Conservation (phyloP, 768 basidiomycete species). For the Clavaria fumosa region DNA sequence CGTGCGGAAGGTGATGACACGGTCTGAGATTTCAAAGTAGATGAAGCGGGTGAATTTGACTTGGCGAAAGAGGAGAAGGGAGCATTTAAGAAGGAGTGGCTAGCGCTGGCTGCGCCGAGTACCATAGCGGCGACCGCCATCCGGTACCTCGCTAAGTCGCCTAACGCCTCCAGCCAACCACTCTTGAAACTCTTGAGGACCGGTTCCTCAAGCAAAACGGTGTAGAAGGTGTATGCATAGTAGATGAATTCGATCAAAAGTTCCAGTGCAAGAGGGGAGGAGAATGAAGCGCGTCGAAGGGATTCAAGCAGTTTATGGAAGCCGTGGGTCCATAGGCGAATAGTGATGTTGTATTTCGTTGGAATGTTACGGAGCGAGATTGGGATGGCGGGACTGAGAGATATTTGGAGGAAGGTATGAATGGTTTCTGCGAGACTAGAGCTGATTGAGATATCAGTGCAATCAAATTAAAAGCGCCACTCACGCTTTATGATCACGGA, state of each 20-base stretch:
- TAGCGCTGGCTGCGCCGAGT: conserved; percentile 29
- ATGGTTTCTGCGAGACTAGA: conserved; percentile 77
- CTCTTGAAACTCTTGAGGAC: conserved; percentile 52
- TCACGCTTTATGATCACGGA: conserved; percentile 74
- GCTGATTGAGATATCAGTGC: conserved; percentile 6
- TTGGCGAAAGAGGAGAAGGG: conserved; percentile 33
- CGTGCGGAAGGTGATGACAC: conserved; percentile 28
- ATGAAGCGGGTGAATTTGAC: conserved; percentile 16
- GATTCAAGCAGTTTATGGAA: conserved; percentile 87
- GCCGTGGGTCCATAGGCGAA: conserved; percentile 80
- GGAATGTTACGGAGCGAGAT: conserved; percentile 82
- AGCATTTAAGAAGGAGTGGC: conserved; percentile 34
- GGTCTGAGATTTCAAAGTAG: conserved; percentile 7
- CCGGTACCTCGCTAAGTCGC: conserved; percentile 87
- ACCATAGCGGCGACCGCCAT: conserved; percentile 92
- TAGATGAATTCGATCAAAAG: conserved; percentile 91
- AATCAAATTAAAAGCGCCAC: conserved; percentile 16
- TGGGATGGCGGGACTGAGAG: conserved; percentile 76
- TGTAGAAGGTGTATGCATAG: conserved; percentile 90
- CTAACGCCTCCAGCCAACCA: conserved; percentile 92
- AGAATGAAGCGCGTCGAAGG: conserved; percentile 70
- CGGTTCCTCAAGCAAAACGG: conserved; percentile 73
- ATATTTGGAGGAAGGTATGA: conserved; percentile 75
- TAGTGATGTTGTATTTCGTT: conserved; percentile 89
- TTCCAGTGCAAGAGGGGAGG: conserved; percentile 59